Base-by-base conservation (phyloP, 768 basidiomycete genomes). In the Collybia sordida region DNA sequence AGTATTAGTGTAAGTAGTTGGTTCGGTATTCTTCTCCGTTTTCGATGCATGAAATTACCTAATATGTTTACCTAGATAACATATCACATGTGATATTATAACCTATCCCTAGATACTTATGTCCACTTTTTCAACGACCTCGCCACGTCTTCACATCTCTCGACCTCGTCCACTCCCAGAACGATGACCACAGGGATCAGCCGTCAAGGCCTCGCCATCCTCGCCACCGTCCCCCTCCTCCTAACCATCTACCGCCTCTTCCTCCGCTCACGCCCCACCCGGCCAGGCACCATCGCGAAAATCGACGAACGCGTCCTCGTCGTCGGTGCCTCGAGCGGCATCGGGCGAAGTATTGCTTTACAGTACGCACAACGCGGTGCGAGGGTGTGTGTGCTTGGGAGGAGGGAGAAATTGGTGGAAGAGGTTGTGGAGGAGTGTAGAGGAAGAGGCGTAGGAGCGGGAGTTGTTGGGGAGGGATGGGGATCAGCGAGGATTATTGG, bases 281-380 rank as follows among this genome's bases (percentile, higher is more conserved):
- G 57, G 1, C 25, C 49, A 1, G 41, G 50, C 14, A 56, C 49
- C 31, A 45, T 59, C 28, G 40, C 51, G 1, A 45, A 50, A 27
- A 49, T 39, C 11, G 55, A 72, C 2, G 93, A 96, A 62, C 81
- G 90, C 0, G 86, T 94, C 5, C 64, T 97, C 1, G 72, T 97
- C 42, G 65, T 97, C 6, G 94, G 94, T 4, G 92, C 87, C 1
- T 88, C 90, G 1, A 86, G 86, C 41, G 94, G 94, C 0, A 83
- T 96, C 21, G 94, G 94, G 1, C 75, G 79, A 37, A 72, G 78
- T 3, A 70, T 95, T 38, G 90, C 91, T 1, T 70, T 75, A 11
- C 70, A 77, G 53, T 95, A 95, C 57, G 84, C 88, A 4, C 63
- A 71, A 47, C 74, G 89, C n/a, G 92, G 92, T 6, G 90, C 90